Base-by-base conservation (phyloP, 139 green algal genomes). In the Asterochloris erici region DNA sequence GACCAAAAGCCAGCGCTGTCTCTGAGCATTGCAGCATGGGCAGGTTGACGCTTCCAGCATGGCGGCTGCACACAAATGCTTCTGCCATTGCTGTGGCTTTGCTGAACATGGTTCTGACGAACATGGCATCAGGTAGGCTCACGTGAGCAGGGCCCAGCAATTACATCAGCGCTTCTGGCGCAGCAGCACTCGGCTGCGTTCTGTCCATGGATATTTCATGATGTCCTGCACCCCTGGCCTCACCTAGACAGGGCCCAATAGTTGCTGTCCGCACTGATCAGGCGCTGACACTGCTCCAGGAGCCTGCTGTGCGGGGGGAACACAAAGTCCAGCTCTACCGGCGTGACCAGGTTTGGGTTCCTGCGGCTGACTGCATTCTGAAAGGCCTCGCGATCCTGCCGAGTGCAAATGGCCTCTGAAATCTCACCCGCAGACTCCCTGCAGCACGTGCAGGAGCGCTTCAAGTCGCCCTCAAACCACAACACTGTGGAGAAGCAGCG, bases 301-400 rank as follows among this genome's bases (percentile, higher is more conserved):
- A 80, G 61, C 60, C 24, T 13, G 23, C 29, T 69, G 60, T 80
- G 68, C 14, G 60, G 76, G 11, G 76, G 76, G 60, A 80, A 27
- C 24, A 61, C 69, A 62, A 80, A 80, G 23, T 81, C 77, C 77
- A 81, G 62, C 77, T 81, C 77, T 14, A 81, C 77, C 64, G 77
- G 63, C 6, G 77, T 74, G 9, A 81, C 63, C 63, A 73, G 26
- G 14, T 81, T 74, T 62, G 77, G 77, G 27, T 81, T 81, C 4
- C 77, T 64, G 9, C 77, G 77, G 63, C 27, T 81, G 63, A 81
- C 69, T 38, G 63, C 63, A 38, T 62, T 63, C 77, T 81, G 77
- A 27, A 81, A 81, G 62, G 27, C 17, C 24, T 81, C 77, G 28
- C 26, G 68, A 1, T 63, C 73, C 14, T 81, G 77, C 63, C 73